Evolutionary conservation across 108 stramenopile genomes (phyloP), one percentile per base, ranked within the genome.

Genomic region (Chaetoceros tenuissimus): DNA sequence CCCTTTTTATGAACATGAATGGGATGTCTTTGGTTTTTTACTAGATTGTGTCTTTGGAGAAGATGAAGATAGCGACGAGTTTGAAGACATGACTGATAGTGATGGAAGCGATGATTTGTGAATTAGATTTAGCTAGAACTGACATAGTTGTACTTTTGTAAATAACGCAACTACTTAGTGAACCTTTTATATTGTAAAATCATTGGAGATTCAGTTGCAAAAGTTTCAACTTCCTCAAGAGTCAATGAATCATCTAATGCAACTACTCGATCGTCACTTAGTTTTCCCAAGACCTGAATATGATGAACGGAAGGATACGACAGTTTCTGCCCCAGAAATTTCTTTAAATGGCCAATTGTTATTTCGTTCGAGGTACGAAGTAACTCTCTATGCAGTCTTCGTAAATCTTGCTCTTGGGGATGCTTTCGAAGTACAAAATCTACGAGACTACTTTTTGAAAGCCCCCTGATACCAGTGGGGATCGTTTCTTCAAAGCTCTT

Each of bases 1-100:
- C 64, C 84, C 84, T 1, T 90, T 86, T 57, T 90, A 77, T 60
- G 84, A 90, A 51, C 82, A 84, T 31, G 88, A 90, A 54, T 90
- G 84, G 84, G 84, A 90, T 55, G 40, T 90, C 19, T 59, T 81
- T 43, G 88, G 84, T 17, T 90, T 66, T 64, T 43, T 86, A 3
- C 30, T 84, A 31, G 71, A 72, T n/a, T 44, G 54, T 20, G 63
- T 85, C 56, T 86, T 90, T 71, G 82, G 77, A 46, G 68, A 48
- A 23, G 75, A 71, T 8, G 53, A 63, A 20, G 70, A 79, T 2
- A 53, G 58, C 20, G 78, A 76, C 13, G 60, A 57, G 0, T 25
- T 49, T 3, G 59, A 64, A n/a, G 61, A 68, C 16, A 59, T 62
- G 21, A 56, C 52, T 52, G 63, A 48, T 51, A 26, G 53, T 28